Evolutionary conservation across 768 basidiomycete species (phyloP).

Genomic region (Pulveroboletus sp.): DNA sequence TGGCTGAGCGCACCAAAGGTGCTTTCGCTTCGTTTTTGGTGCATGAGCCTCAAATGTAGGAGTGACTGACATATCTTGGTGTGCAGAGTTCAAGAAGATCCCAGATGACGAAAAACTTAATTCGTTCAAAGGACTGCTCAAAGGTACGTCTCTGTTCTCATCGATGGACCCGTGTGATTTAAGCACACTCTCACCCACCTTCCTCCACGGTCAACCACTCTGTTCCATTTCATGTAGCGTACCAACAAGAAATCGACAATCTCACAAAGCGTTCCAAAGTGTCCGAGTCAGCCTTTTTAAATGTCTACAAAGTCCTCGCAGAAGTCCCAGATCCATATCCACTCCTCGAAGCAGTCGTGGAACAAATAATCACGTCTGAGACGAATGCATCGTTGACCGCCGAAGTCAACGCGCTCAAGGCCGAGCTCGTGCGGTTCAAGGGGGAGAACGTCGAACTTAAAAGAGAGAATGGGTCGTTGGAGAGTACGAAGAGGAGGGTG

Average conservation of each 20-base stretch:
- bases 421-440: conserved; percentile 64
- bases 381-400: conserved; percentile 33
- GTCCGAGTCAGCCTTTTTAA: conserved; percentile 95
- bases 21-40: not conserved
- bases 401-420: conserved; percentile 73
- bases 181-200: no score
- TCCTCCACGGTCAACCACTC: not conserved
- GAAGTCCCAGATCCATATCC: conserved; percentile 99
- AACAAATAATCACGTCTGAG: conserved; percentile 82
- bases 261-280: conserved; percentile 89
- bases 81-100: conserved; percentile 90
- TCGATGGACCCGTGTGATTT: not conserved
- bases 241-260: conserved; percentile 94
- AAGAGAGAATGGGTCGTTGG: conserved; percentile 60
- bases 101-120: conserved; percentile 84
- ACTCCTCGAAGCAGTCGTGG: conserved; percentile 89
- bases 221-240: conserved; percentile 47
- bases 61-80: not conserved
- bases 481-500: conserved; percentile 68
- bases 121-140: conserved; percentile 86
- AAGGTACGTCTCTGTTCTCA: conserved; percentile 47
- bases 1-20: conserved; percentile 97
- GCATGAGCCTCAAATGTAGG: not conserved
- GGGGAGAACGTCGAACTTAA: conserved; percentile 83
- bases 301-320: conserved; percentile 91